phyloP scores from a whole-genome alignment of 371 early-diverging fungal genomes.

The Mortierella sp. region DNA sequence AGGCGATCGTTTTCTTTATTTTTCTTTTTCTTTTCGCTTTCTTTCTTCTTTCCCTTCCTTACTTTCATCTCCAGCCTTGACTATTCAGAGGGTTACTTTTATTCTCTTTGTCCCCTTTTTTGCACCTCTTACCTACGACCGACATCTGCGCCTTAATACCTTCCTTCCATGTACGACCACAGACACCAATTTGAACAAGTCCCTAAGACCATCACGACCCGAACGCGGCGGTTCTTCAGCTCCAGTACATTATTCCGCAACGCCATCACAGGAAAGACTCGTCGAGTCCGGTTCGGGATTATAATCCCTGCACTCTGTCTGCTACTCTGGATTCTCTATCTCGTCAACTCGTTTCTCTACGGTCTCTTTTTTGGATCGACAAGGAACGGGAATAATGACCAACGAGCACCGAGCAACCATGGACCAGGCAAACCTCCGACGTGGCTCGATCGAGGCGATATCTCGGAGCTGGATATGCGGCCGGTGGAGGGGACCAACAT shows the following conservation, averaged over 20 bases:
- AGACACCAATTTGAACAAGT: slow-evolving; percentile 38
- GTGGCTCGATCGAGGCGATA: slow-evolving; percentile 51
- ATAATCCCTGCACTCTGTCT: slow-evolving; percentile 24
- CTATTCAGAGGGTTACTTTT: background rate
- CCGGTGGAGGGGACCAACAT: slow-evolving; percentile 68
- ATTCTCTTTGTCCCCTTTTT: background rate
- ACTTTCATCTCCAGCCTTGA: background rate
- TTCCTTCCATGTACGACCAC: slow-evolving; percentile 22
- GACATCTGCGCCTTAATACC: slow-evolving; percentile 21
- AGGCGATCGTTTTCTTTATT: background rate
- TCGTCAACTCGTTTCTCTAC: slow-evolving; percentile 34
- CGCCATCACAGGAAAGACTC: slow-evolving; percentile 26
- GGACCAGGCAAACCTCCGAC: slow-evolving; percentile 27
- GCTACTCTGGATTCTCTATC: slow-evolving; percentile 24
- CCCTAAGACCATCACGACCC: slow-evolving; percentile 33
- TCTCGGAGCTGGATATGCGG: slow-evolving; percentile 60
- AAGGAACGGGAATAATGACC: background rate
- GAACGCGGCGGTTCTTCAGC: slow-evolving; percentile 34
- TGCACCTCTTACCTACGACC: slow-evolving; percentile 1
- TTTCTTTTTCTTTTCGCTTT: background rate
- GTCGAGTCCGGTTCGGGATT: slow-evolving; percentile 44
- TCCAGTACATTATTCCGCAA: slow-evolving; percentile 30
- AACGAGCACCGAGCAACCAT: background rate
- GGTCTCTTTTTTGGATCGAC: slow-evolving; percentile 32
- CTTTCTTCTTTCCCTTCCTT: background rate